phyloP scores from a whole-genome alignment of 1,284 basidiomycete genomes.

The Sporisorium exsertum region DNA sequence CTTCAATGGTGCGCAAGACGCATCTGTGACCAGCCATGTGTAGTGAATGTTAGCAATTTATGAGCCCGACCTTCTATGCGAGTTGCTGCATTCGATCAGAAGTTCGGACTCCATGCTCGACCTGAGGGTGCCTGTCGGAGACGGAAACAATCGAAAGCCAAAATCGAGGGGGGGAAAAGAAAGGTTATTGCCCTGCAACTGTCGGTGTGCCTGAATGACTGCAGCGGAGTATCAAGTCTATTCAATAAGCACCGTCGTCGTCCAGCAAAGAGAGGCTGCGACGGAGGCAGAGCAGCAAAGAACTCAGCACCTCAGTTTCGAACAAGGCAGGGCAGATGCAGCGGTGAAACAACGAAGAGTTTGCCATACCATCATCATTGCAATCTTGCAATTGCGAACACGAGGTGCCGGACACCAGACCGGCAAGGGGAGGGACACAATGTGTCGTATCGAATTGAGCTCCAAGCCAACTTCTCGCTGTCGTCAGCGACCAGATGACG shows the following conservation, averaged over 20 bases:
- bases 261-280: not conserved
- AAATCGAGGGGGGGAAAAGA: not conserved
- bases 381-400: not conserved
- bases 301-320: not conserved
- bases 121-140: slow-evolving; percentile 2
- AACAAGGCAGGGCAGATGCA: not conserved
- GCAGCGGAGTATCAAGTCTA: slow-evolving; percentile 8
- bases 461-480: too few species aligned
- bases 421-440: too few species aligned
- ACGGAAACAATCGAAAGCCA: not conserved
- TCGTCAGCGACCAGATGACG: too few species aligned
- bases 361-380: slow-evolving; percentile 9
- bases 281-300: not conserved
- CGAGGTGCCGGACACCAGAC: not conserved
- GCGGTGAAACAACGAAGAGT: slow-evolving; percentile 6
- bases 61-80: not conserved
- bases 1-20: not conserved
- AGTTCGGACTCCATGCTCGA: not conserved
- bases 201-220: slow-evolving; percentile 15
- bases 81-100: slow-evolving; percentile 1
- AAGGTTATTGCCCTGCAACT: not conserved
- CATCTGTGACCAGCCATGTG: slow-evolving; percentile 4
- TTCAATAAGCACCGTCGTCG: not conserved
- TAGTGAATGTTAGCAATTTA: not conserved
- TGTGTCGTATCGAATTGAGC: too few species aligned